Base-by-base conservation (phyloP, 2,329 filamentous ascomycete genomes). In the Xylariaceae sp. region DNA sequence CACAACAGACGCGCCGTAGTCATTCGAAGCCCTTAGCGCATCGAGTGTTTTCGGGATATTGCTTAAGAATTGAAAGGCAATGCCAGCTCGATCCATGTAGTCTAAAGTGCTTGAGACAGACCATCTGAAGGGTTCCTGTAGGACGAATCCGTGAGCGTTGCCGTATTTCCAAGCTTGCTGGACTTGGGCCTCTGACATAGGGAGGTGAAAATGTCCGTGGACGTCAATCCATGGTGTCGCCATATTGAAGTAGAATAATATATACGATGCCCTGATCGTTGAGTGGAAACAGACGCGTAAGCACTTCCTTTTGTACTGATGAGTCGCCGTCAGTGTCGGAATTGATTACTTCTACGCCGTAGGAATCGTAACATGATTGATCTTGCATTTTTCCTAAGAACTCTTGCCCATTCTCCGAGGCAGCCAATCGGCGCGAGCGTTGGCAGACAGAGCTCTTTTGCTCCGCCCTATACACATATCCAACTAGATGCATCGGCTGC, bases 31-130 rank as follows among this genome's bases (percentile, higher is more conserved):
- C 18, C 19, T n/a, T 5, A 50, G 40, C 3, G 40, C 31, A 13
- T n/a, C 47, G 6, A 16, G 17, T 10, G 47, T 38, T 28, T 22
- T 18, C n/a, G 47, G 41, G 3, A 50, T 38, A 40, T 40, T 19
- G 5, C 38, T 43, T 28, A 50, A 40, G 31, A 50, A 36, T 31
- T 50, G 47, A 31, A 45, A 43, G 19, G 6, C 22, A 17, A 44
- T 17, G 40, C 42, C 17, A 22, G 42, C 42, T 14, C 17, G 17
- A 22, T 45, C 42, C 11, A n/a, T 5, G 14, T 45, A 16, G 12
- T 10, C 40, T 42, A 42, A 18, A n/a, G n/a, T 42, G 40, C 36
- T 39, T 17, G 36, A 11, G 3, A 17, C 16, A 17, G 36, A 17
- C 36, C 36, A 39, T 17, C 36, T 39, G 11, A 39, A 39, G 4